A percentile compares a stretch with the other conserved stretches of the same genome.
Conservation (phyloP, 2,329 filamentous ascomycete genomes). For the Talaromyces sp. region DNA sequence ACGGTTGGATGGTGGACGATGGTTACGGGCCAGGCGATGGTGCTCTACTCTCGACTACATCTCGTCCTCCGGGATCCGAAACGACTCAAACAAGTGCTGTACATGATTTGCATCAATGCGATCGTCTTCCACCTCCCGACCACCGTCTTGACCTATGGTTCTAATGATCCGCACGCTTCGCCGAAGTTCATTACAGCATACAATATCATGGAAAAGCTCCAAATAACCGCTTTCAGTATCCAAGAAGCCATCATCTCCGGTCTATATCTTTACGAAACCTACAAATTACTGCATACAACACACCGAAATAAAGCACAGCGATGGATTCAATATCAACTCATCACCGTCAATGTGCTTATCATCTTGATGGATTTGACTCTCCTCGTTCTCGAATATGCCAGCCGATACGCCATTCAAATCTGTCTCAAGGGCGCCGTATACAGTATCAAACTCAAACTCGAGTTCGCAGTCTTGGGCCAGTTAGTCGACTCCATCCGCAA, state of each 20-base stretch:
- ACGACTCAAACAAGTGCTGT: slow-evolving; percentile 51
- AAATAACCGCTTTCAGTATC: slow-evolving; percentile 47
- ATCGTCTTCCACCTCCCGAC: slow-evolving; percentile 56
- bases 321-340: slow-evolving; percentile 49
- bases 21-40: slow-evolving; percentile 62
- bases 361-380: slow-evolving; percentile 48
- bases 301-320: slow-evolving; percentile 38
- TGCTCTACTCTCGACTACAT: slow-evolving; percentile 63
- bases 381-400: slow-evolving; percentile 45
- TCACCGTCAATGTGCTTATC: slow-evolving; percentile 51
- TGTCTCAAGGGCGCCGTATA: slow-evolving; percentile 49
- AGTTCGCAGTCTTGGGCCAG: slow-evolving; percentile 53
- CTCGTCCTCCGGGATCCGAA: slow-evolving; percentile 55
- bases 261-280: slow-evolving; percentile 56
- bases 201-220: slow-evolving; percentile 47
- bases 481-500: slow-evolving; percentile 42
- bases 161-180: slow-evolving; percentile 27
- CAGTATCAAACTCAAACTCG: slow-evolving; percentile 51
- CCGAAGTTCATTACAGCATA: slow-evolving; percentile 41
- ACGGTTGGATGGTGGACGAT: slow-evolving; percentile 60
- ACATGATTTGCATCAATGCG: slow-evolving; percentile 58
- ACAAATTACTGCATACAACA: slow-evolving; percentile 45
- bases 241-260: slow-evolving; percentile 49
- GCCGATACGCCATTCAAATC: slow-evolving; percentile 46
- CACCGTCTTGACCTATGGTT: slow-evolving; percentile 55